A percentile compares a stretch with the other conserved stretches of the same genome.
These are phyloP conservation scores for Yamadazyma phyllophila DNA, from an alignment of 805 yeast genomes.

Conservation along the genomic window DNA sequence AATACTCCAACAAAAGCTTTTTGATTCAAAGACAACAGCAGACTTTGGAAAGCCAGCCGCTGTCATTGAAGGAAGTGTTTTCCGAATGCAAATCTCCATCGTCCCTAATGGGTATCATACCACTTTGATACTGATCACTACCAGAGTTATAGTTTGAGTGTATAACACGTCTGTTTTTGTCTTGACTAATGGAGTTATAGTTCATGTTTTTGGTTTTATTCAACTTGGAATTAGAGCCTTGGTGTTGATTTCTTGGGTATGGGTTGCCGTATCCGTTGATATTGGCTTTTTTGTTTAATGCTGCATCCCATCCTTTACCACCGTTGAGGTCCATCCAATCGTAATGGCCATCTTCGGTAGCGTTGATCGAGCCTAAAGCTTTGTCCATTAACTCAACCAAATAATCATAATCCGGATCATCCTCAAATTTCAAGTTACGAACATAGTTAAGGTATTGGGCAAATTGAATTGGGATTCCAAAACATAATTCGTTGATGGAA, in stretches of 20 bases:
- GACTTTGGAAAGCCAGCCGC: constrained; percentile 10
- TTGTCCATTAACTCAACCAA: constrained; percentile 74
- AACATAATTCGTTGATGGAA: constrained; percentile 58
- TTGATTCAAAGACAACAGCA: constrained; percentile 15
- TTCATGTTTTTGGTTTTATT: constrained; percentile 18
- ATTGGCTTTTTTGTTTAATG: constrained; percentile 73
- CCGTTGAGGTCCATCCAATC: constrained; percentile 82
- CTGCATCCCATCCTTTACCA: constrained; percentile 80
- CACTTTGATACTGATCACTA: constrained; percentile 21
- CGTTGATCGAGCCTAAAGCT: constrained; percentile 60
- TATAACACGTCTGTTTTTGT: constrained; percentile 16
- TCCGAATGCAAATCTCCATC: constrained; percentile 41
- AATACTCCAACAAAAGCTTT: not conserved
- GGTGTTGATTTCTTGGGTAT: constrained; percentile 36
- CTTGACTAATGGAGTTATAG: constrained; percentile 17
- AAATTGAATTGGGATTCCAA: constrained; percentile 68
- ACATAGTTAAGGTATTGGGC: constrained; percentile 71
- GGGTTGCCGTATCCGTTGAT: constrained; percentile 81
- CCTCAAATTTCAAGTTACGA: constrained; percentile 69
- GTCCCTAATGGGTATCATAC: constrained; percentile 32
- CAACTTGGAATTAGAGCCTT: constrained; percentile 13
- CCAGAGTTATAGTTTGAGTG: constrained; percentile 12
- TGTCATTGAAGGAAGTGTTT: constrained; percentile 29
- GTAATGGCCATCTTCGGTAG: constrained; percentile 53
- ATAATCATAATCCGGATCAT: constrained; percentile 77